Percentiles rank a stretch among this genome's conserved stretches.
Conservation (phyloP, 805 yeast genomes). For the Torulaspora delbrueckii region DNA sequence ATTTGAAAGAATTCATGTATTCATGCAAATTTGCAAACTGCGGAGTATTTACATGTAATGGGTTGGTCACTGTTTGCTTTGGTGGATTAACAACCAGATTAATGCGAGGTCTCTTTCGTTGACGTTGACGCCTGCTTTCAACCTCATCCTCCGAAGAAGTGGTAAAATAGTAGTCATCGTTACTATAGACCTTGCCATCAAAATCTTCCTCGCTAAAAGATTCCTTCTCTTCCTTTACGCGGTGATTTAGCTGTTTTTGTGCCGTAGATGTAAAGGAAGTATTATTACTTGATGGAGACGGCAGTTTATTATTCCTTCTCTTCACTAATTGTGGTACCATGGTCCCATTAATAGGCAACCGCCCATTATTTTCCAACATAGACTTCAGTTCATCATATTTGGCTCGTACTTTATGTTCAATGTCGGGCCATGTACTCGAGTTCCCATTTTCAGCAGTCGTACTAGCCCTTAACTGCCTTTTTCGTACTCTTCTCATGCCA, state of each 20-base stretch:
- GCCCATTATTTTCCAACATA: conserved; percentile 5
- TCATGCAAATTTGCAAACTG: conserved; percentile 39
- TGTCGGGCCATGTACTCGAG: conserved; percentile 6
- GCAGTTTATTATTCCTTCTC: conserved; percentile 1
- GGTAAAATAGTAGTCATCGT: conserved; percentile 28
- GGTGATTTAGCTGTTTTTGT: not conserved
- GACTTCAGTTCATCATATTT: conserved; percentile 14
- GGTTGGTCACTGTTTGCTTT: conserved; percentile 52
- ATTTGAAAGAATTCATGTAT: conserved; percentile 51
- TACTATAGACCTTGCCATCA: conserved; percentile 2
- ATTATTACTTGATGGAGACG: conserved; percentile 1
- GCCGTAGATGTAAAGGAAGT: not conserved
- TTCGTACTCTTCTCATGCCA: conserved; percentile 10
- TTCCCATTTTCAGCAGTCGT: conserved; percentile 10
- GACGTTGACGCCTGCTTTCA: conserved; percentile 14
- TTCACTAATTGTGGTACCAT: not conserved
- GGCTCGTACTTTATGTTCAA: conserved; percentile 18
- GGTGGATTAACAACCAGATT: conserved; percentile 38
- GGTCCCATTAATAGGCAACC: not conserved
- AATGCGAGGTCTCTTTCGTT: conserved; percentile 27
- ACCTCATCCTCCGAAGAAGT: conserved; percentile 32
- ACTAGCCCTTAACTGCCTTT: conserved; percentile 16
- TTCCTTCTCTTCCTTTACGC: not conserved
- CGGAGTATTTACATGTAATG: conserved; percentile 50
- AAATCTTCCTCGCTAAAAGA: not conserved